Percentiles rank a stretch among this genome's conserved stretches.
Evolutionary conservation across 2,329 filamentous ascomycete species (phyloP).

Genomic region (Phyllosticta ampelicida): DNA sequence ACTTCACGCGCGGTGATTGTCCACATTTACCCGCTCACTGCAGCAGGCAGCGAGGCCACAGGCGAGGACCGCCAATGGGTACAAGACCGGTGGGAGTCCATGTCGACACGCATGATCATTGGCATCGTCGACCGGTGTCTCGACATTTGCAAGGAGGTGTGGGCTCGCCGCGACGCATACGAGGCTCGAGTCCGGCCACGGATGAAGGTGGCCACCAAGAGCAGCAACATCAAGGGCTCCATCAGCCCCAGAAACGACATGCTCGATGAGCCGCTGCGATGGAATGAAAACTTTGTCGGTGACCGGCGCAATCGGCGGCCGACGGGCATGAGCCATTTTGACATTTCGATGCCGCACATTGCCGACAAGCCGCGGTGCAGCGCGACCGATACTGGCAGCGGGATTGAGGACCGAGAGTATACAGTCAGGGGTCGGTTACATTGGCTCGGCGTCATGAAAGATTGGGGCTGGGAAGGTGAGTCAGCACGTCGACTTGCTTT

Average conservation of each 20-base stretch:
- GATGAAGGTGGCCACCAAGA: constrained; percentile 8
- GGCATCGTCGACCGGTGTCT: constrained; percentile 56
- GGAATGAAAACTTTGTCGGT: constrained; percentile 14
- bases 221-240: constrained; percentile 2
- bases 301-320: constrained; percentile 15
- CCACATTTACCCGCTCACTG: constrained; percentile 59
- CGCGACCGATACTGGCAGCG: constrained; percentile 19
- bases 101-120: constrained; percentile 52
- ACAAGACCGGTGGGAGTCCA: constrained; percentile 49
- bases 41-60: constrained; percentile 54
- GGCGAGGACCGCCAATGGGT: constrained; percentile 55
- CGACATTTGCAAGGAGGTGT: constrained; percentile 56
- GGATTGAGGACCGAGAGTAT: constrained; percentile 45
- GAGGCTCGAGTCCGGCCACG: constrained; percentile 23
- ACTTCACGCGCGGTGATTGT: constrained; percentile 54
- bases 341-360: constrained; percentile 12
- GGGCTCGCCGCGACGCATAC: constrained; percentile 50
- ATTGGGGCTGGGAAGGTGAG: constrained; percentile 63
- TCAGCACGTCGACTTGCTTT: constrained; percentile 9
- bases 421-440: constrained; percentile 57
- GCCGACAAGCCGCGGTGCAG: constrained; percentile 18
- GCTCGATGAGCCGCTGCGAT: constrained; percentile 16
- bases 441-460: constrained; percentile 62
- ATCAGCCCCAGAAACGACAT: constrained; percentile 4
- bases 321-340: constrained; percentile 15